These are phyloP conservation scores for Trypanosoma grayi DNA, from an alignment of 208 protist genomes.

Conservation along the genomic window DNA sequence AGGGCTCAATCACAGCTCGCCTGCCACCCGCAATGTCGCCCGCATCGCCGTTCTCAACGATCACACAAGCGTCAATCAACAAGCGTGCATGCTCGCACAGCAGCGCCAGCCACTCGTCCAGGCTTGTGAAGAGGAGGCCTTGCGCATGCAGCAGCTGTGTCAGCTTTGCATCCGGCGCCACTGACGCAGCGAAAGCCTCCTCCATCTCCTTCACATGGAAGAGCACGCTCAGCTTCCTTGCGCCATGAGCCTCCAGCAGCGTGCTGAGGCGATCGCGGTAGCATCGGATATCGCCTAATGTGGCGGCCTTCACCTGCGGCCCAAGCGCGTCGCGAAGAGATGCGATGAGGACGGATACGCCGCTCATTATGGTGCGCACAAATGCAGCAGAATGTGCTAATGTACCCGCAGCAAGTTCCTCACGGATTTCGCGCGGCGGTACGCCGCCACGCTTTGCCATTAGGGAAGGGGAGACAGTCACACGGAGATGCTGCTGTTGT, in stretches of 20 bases:
- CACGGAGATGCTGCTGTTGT: background rate
- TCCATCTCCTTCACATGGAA: constrained; percentile 39
- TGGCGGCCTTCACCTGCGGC: constrained; percentile 33
- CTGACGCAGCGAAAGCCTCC: constrained; percentile 4
- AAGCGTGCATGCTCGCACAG: constrained; percentile 53
- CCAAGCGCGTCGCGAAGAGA: constrained; percentile 52
- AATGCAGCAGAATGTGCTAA: constrained; percentile 22
- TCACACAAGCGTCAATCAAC: constrained; percentile 54
- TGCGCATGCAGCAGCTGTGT: constrained; percentile 24
- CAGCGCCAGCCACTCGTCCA: constrained; percentile 51
- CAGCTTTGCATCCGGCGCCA: background rate
- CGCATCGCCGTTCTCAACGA: background rate
- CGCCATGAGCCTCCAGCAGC: constrained; percentile 46
- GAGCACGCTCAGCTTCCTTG: constrained; percentile 38
- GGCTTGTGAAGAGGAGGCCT: constrained; percentile 30
- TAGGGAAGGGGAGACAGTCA: constrained; percentile 6
- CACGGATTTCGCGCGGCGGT: constrained; percentile 12
- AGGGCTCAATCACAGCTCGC: constrained; percentile 3
- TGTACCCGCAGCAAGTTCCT: constrained; percentile 13
- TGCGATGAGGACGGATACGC: constrained; percentile 51
- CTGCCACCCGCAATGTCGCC: background rate
- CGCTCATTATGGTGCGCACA: constrained; percentile 49
- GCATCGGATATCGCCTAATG: constrained; percentile 48
- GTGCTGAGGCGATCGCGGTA: constrained; percentile 48
- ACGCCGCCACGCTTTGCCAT: background rate